Conservation (phyloP, 2,329 filamentous ascomycete species). For the Polytolypa hystricis region DNA sequence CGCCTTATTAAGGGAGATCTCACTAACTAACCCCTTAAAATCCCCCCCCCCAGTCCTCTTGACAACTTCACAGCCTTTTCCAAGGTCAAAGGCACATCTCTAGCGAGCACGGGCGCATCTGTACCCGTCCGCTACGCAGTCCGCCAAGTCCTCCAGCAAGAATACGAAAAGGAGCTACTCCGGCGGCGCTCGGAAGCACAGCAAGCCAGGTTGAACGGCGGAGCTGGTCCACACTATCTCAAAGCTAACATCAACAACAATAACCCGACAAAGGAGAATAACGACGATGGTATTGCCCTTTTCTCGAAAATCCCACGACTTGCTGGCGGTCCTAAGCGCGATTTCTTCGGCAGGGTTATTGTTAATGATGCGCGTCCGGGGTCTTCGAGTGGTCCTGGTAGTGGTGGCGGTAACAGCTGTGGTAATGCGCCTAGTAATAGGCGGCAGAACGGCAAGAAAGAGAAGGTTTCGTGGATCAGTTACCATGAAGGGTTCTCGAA, state of each 20-base stretch:
- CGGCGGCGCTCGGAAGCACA: conserved; percentile 56
- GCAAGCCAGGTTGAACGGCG: conserved; percentile 46
- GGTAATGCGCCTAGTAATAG: conserved; percentile 13
- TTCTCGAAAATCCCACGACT: conserved; percentile 16
- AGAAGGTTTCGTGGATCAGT: conserved; percentile 68
- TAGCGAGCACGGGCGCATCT: conserved; percentile 42
- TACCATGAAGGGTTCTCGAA: conserved; percentile 88
- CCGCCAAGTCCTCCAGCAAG: conserved; percentile 83
- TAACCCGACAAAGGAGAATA: conserved; percentile 11
- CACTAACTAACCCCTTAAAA: conserved; percentile 1
- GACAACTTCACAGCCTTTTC: conserved; percentile 63
- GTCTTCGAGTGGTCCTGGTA: conserved; percentile 1
- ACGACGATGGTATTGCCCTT: conserved; percentile 22
- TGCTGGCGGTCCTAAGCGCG: conserved; percentile 47
- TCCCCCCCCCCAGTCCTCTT: conserved; percentile 42
- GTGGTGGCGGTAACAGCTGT: not conserved
- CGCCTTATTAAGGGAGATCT: too few species aligned
- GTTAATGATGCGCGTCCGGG: conserved; percentile 31
- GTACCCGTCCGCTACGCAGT: conserved; percentile 82
- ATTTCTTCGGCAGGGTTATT: conserved; percentile 77
- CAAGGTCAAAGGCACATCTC: conserved; percentile 27
- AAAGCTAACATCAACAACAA: conserved; percentile 23
- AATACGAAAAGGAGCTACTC: conserved; percentile 63
- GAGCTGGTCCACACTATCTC: not conserved
- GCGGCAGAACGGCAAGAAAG: conserved; percentile 30